Evolutionary conservation across 73 alveolate genomes (phyloP).

Genomic region (Tetrahymena borealis): DNA sequence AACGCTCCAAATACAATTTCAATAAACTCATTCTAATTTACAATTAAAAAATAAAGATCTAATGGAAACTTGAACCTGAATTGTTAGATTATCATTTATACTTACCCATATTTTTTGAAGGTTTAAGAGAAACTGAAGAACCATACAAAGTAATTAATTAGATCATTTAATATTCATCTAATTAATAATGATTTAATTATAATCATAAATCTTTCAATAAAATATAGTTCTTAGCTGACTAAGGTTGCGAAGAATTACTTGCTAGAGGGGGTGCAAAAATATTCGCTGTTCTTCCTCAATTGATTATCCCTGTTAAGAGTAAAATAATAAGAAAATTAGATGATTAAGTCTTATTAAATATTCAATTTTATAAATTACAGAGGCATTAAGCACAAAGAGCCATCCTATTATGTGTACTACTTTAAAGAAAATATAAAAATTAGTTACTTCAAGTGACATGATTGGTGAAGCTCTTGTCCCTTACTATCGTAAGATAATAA

Average conservation of each 20-base stretch:
- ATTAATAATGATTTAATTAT: neutral
- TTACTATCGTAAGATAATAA: constrained; percentile 62
- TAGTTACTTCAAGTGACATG: constrained; percentile 79
- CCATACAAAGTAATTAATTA: constrained; percentile 72
- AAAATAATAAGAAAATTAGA: neutral
- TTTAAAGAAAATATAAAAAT: constrained; percentile 81
- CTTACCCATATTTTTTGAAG: constrained; percentile 96
- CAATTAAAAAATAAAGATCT: neutral
- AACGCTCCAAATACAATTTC: too few relatives aligned
- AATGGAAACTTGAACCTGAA: constrained; percentile 82
- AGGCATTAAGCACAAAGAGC: constrained; percentile 89
- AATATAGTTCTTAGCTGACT: constrained; percentile 88
- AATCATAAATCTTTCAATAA: too few relatives aligned
- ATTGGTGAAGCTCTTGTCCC: constrained; percentile 98
- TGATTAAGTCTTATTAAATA: neutral
- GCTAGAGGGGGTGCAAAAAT: constrained; percentile 82
- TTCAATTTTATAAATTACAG: constrained; percentile 7
- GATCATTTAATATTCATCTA: neutral
- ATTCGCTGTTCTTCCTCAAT: constrained; percentile 92
- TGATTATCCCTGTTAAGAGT: constrained; percentile 89
- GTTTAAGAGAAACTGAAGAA: constrained; percentile 92
- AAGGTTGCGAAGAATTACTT: constrained; percentile 87
- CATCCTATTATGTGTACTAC: constrained; percentile 90
- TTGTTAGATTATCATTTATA: constrained; percentile 87
- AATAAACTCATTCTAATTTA: neutral